These are phyloP conservation scores for Digitaria exilis DNA, from an alignment of 202 grass and related monocot genomes.

Conservation along the genomic window DNA sequence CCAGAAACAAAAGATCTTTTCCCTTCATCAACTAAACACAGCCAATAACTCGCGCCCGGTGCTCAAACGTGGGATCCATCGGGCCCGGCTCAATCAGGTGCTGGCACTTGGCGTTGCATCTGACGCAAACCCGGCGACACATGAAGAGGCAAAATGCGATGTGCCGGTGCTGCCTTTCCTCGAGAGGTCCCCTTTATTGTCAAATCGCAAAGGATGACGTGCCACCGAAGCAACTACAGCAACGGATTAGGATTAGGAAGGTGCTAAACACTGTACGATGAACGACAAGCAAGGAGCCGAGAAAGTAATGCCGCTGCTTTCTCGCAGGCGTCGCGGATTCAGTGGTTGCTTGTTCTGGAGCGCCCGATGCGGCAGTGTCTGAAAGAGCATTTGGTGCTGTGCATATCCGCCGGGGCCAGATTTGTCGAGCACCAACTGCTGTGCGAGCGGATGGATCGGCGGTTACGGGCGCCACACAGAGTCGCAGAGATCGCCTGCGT, in stretches of 20 bases:
- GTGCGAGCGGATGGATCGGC: not conserved
- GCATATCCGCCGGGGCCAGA: not conserved
- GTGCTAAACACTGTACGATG: not conserved
- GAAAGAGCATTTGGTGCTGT: constrained; percentile 17
- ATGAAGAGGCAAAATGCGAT: no score
- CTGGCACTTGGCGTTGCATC: constrained; percentile 34
- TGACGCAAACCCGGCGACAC: no score
- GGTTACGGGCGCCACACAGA: no score
- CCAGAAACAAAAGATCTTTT: no score
- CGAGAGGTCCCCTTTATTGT: not conserved
- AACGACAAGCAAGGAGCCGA: not conserved
- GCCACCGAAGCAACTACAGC: not conserved
- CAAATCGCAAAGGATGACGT: not conserved
- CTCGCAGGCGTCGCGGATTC: not conserved
- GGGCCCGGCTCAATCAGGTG: not conserved
- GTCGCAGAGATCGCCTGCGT: not conserved
- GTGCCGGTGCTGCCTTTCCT: not conserved
- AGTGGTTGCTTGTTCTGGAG: constrained; percentile 28
- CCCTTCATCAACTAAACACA: no score
- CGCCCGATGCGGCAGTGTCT: not conserved
- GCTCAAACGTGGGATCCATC: not conserved
- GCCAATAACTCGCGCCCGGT: not conserved
- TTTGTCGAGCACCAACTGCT: constrained; percentile 20
- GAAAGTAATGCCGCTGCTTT: no score
- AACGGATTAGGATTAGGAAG: no score